A percentile compares a stretch with the other conserved stretches of the same genome.
These are phyloP conservation scores for Drechslera avenae DNA, from an alignment of 2,329 filamentous ascomycete species.

Conservation along the genomic window DNA sequence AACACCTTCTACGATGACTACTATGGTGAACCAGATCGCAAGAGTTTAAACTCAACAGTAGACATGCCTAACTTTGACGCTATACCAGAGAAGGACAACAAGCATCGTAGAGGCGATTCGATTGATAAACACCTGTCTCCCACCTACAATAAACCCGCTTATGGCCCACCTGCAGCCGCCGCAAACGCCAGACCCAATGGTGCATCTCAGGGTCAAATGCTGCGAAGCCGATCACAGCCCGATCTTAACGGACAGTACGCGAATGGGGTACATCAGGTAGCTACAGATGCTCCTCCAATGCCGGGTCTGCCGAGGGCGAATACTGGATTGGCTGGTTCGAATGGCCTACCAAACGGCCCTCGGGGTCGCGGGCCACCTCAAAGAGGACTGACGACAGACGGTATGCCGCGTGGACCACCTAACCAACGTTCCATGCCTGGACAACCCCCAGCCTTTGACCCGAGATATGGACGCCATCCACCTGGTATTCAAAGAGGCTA, in stretches of 20 bases:
- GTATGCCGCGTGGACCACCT: constrained; percentile 19
- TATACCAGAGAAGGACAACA: constrained; percentile 48
- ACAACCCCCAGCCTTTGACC: constrained; percentile 34
- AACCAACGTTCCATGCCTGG: constrained; percentile 25
- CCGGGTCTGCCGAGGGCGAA: constrained; percentile 56
- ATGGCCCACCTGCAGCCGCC: constrained; percentile 15
- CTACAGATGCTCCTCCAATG: constrained; percentile 60
- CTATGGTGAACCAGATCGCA: constrained; percentile 45
- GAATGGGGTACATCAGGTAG: constrained; percentile 70
- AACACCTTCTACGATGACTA: constrained; percentile 59
- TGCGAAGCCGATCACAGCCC: constrained; percentile 69
- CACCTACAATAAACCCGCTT: constrained; percentile 11
- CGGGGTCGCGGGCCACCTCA: constrained; percentile 37
- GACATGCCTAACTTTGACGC: constrained; percentile 70
- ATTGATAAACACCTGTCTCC: constrained; percentile 46
- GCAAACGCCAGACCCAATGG: constrained; percentile 15
- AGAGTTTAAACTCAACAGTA: constrained; percentile 54
- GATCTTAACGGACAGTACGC: constrained; percentile 55
- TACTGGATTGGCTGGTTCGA: constrained; percentile 44
- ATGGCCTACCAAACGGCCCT: constrained; percentile 34
- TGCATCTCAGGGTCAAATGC: constrained; percentile 50
- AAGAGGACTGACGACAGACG: constrained; percentile 21
- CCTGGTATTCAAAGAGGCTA: constrained; percentile 42
- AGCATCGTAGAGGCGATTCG: constrained; percentile 44
- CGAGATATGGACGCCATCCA: constrained; percentile 34